These are phyloP conservation scores for Colletotrichum melonis DNA, from an alignment of 2,329 filamentous ascomycete genomes.

Conservation along the genomic window DNA sequence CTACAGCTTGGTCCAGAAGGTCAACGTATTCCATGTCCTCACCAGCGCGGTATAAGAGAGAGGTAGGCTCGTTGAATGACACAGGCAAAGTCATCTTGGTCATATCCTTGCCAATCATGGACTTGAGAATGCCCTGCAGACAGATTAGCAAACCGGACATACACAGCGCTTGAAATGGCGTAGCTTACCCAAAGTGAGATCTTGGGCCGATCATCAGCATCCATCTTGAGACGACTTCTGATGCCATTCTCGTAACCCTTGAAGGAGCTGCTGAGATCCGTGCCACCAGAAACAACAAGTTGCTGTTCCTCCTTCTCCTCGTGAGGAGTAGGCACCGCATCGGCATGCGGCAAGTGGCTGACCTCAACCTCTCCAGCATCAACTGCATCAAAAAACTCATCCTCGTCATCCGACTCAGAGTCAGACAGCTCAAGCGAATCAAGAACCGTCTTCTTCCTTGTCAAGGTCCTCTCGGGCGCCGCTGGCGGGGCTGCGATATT, in stretches of 20 bases:
- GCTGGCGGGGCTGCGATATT: constrained; percentile 44
- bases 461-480: constrained; percentile 53
- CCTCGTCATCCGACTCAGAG: constrained; percentile 82
- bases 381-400: constrained; percentile 95
- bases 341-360: constrained; percentile 67
- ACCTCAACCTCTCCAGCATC: constrained; percentile 93
- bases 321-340: constrained; percentile 39
- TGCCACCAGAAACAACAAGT: constrained; percentile 55
- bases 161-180: neutral
- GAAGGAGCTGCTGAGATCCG: constrained; percentile 82
- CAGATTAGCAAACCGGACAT: neutral
- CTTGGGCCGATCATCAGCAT: constrained; percentile 91
- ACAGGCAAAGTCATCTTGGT: constrained; percentile 99
- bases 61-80: constrained; percentile 98
- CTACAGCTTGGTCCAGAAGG: constrained; percentile 87
- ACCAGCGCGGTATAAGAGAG: constrained; percentile 90
- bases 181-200: constrained; percentile 91
- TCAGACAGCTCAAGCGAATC: constrained; percentile 82
- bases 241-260: constrained; percentile 92
- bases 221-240: constrained; percentile 83
- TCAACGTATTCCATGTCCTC: constrained; percentile 99
- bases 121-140: constrained; percentile 89
- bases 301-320: constrained; percentile 57
- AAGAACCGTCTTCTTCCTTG: constrained; percentile 73
- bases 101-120: constrained; percentile 99